Evolutionary conservation across 768 basidiomycete species (phyloP), one percentile per base, ranked within the genome.

Genomic region (Boletus edulis): DNA sequence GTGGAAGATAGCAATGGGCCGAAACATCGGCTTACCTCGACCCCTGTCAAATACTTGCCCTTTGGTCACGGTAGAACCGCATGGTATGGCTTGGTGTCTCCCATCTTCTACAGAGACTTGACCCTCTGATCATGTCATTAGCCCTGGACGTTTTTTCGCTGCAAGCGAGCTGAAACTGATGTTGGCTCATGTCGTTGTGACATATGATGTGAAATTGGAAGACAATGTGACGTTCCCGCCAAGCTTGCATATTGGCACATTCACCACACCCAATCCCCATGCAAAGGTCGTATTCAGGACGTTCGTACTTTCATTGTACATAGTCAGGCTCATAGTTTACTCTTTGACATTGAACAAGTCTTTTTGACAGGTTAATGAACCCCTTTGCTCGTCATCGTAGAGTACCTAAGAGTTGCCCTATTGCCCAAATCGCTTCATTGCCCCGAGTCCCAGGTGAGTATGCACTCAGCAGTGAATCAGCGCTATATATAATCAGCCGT

Each of bases 111-210:
- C 8, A 10, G 10, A 27, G 31, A 35, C 14, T 39, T 8, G n/a
- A 39, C 38, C 12, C 31, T 1, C 13, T 32, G n/a, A 22, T 32
- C 24, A 1, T 20, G n/a, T n/a, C 34, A n/a, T 12, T 32, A 55
- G 54, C n/a, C 62, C 63, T 4, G 63, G 62, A 10, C 71, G 81
- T 12, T 79, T 81, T 63, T 73, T 81, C 53, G 76, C 76, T 4
- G 72, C 72, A 9, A 67, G 61, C 27, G 69, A 75, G 52, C 58
- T 83, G 65, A 81, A 82, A 60, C 62, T 71, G 0, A 73, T 82
- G 65, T 51, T 82, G 31, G 79, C 79, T 2, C 68, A 78, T 50
- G 47, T 81, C 7, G 56, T 82, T 15, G 67, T 56, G 69, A 48
- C 45, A 20, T 64, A 64, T n/a, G 63, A 64, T 17, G 15, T 64